A percentile compares a stretch with the other conserved stretches of the same genome.
Conservation (phyloP, 2,329 filamentous ascomycete genomes). For the Aureobasidium sp. region DNA sequence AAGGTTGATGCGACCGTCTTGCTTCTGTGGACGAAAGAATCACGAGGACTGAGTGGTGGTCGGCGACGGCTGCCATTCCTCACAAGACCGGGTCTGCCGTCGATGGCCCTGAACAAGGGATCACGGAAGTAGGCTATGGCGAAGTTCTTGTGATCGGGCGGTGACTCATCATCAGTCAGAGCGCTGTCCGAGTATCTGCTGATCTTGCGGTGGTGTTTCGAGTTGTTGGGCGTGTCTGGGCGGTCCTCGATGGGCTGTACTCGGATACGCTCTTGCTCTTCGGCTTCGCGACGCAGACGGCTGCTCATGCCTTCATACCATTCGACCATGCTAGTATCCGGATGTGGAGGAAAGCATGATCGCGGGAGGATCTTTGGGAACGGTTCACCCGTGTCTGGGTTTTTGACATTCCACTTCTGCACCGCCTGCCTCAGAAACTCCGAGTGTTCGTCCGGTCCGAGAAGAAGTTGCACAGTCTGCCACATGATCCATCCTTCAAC, state of each 20-base stretch:
- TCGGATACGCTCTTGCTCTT: constrained; percentile 30
- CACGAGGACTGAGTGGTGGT: constrained; percentile 24
- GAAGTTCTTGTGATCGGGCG: constrained; percentile 32
- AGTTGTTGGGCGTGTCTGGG: constrained; percentile 15
- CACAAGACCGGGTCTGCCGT: constrained; percentile 35
- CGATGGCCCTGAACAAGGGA: constrained; percentile 38
- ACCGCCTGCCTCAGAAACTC: constrained; percentile 76
- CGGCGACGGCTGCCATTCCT: constrained; percentile 27
- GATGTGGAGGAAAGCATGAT: constrained; percentile 58
- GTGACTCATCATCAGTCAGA: constrained; percentile 24
- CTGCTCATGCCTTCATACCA: constrained; percentile 79
- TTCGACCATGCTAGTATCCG: constrained; percentile 70
- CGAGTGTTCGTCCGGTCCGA: constrained; percentile 82
- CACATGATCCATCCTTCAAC: constrained; percentile 80
- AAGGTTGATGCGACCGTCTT: constrained; percentile 27
- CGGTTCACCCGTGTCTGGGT: constrained; percentile 53
- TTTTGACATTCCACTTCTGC: constrained; percentile 63
- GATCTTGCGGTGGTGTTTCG: constrained; percentile 13
- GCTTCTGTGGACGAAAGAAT: constrained; percentile 26
- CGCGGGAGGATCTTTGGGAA: constrained; percentile 58
- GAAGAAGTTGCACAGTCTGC: constrained; percentile 83
- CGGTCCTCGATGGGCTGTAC: constrained; percentile 14
- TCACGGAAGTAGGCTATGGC: constrained; percentile 41
- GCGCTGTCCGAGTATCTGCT: constrained; percentile 10
- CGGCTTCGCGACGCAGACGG: constrained; percentile 56